Evolutionary conservation across 1,284 basidiomycete genomes (phyloP).

Genomic region (Gomphus bonarii): DNA sequence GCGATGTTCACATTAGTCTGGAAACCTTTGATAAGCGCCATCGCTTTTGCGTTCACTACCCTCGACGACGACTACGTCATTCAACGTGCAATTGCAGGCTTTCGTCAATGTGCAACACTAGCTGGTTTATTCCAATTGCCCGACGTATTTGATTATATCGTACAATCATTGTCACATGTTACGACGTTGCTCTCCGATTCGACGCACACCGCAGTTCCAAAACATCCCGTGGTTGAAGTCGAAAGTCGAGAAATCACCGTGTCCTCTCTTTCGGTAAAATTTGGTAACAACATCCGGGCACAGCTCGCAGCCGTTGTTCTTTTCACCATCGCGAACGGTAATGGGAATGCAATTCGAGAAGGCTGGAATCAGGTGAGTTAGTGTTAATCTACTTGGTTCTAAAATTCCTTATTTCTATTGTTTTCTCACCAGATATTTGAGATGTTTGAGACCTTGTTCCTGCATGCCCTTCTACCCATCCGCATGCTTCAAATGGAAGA

Average conservation of each 20-base stretch:
- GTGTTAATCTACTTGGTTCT: not conserved
- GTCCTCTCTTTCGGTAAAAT: conserved; percentile 85
- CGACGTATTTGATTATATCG: conserved; percentile 95
- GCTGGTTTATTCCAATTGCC: conserved; percentile 84
- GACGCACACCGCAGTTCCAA: conserved; percentile 63
- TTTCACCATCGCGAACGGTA: conserved; percentile 96
- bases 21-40: conserved; percentile 86
- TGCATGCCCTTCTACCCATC: conserved; percentile 83
- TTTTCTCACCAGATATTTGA: conserved; percentile 70
- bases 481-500: conserved; percentile 95
- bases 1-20: conserved; percentile 91
- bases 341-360: conserved; percentile 88
- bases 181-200: conserved; percentile 74
- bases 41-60: conserved; percentile 88
- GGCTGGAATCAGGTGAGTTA: conserved; percentile 80
- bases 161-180: conserved; percentile 83
- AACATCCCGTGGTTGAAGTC: conserved; percentile 87
- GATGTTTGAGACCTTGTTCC: conserved; percentile 94
- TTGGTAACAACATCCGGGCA: conserved; percentile 92
- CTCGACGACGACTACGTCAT: conserved; percentile 97
- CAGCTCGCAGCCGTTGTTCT: conserved; percentile 95
- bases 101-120: conserved; percentile 91
- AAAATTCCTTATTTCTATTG: not conserved
- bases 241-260: conserved; percentile 86
- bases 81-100: conserved; percentile 89